These are phyloP conservation scores for Aspergillus spinulosporus DNA, from an alignment of 2,329 filamentous ascomycete genomes.

Conservation along the genomic window DNA sequence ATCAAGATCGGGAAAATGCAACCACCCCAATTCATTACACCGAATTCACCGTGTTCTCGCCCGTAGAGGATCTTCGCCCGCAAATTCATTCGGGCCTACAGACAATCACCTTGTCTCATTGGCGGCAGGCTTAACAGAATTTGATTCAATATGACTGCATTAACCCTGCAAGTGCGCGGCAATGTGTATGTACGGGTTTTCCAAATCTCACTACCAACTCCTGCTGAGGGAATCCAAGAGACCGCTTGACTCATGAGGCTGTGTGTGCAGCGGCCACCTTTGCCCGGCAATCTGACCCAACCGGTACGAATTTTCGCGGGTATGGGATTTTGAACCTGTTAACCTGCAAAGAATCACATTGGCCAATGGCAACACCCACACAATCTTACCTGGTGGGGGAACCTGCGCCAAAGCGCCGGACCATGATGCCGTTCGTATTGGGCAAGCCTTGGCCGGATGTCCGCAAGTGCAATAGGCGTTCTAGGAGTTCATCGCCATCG, in stretches of 20 bases:
- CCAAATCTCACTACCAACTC: background rate
- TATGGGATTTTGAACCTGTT: background rate
- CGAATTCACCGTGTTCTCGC: background rate
- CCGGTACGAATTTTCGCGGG: background rate
- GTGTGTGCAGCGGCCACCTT: too few species aligned
- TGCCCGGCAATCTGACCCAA: background rate
- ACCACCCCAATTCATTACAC: constrained; percentile 8
- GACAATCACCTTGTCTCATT: background rate
- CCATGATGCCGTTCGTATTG: background rate
- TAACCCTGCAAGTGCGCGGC: background rate
- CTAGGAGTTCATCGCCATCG: background rate
- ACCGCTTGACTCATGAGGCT: background rate
- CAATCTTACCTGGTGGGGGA: background rate
- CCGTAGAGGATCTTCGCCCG: background rate
- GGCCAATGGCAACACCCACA: background rate
- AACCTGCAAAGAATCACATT: background rate
- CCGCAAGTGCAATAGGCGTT: background rate
- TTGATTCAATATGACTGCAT: background rate
- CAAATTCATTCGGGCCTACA: background rate
- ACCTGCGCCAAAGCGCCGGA: background rate
- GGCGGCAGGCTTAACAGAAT: background rate
- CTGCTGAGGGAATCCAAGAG: background rate
- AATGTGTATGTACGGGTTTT: too few species aligned
- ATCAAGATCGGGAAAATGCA: constrained; percentile 6
- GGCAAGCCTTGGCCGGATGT: background rate